phyloP scores from a whole-genome alignment of 371 early-diverging fungal species.

The Mucor saturninus region DNA sequence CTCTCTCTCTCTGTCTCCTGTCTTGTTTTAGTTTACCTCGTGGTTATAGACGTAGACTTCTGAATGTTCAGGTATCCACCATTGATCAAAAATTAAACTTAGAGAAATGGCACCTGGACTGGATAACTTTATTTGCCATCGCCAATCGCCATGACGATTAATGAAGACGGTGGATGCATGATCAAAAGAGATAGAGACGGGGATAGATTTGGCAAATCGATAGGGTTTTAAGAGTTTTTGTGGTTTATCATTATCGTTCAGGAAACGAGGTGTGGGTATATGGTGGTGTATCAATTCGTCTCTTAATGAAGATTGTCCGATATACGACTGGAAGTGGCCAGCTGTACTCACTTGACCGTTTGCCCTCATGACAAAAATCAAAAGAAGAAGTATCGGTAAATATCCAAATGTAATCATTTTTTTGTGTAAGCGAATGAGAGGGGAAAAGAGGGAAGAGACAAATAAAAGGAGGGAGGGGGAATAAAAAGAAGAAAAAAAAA shows the following conservation, averaged over 20 bases:
- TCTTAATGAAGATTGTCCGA: not conserved
- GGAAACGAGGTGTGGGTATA: conserved; percentile 9
- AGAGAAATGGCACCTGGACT: conserved; percentile 48
- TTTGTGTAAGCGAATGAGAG: too few relatives aligned
- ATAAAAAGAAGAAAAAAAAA: not conserved
- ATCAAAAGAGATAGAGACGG: conserved; percentile 18
- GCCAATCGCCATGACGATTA: conserved; percentile 8
- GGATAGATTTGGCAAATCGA: conserved; percentile 28
- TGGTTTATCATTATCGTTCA: not conserved
- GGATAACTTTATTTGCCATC: conserved; percentile 44
- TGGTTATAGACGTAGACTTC: conserved; percentile 44
- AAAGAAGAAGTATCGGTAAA: not conserved
- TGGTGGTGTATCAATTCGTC: not conserved
- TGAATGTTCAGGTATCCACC: conserved; percentile 35
- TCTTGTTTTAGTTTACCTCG: not conserved
- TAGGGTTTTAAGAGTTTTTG: conserved; percentile 8
- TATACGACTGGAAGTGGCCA: not conserved
- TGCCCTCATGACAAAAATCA: not conserved
- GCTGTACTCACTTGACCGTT: too few relatives aligned
- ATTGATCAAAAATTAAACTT: conserved; percentile 53
- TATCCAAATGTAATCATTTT: not conserved
- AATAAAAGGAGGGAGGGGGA: too few relatives aligned
- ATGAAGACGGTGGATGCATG: not conserved
- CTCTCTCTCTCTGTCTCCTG: not conserved
- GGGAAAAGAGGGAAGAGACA: too few relatives aligned